Evolutionary conservation across 1,284 basidiomycete species (phyloP).

Genomic region (Apiotrichum gamsii): DNA sequence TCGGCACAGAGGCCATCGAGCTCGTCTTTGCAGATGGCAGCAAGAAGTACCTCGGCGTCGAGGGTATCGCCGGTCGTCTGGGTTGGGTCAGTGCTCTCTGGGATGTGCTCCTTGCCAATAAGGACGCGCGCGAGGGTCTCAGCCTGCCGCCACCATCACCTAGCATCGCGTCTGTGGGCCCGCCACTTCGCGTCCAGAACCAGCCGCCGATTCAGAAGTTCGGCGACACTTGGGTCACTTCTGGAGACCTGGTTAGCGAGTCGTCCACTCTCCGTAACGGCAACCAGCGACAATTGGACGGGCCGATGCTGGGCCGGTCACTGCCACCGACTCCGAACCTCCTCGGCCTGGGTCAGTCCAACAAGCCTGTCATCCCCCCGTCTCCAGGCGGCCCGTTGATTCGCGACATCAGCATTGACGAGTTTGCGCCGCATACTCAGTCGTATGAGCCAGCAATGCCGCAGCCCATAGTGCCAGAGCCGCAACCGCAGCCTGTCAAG

Average conservation of each 20-base stretch:
- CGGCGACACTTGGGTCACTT: conserved; percentile 41
- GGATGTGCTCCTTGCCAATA: conserved; percentile 35
- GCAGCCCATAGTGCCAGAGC: too few species aligned
- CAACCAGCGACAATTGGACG: not conserved
- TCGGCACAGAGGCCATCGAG: conserved; percentile 38
- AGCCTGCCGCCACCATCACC: conserved; percentile 28
- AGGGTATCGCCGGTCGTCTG: conserved; percentile 34
- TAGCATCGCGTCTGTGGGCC: not conserved
- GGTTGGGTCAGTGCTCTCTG: conserved; percentile 43
- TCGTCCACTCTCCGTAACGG: not conserved
- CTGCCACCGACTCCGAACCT: not conserved
- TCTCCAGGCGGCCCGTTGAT: too few species aligned
- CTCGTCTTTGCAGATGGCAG: conserved; percentile 35
- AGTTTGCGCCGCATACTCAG: too few species aligned
- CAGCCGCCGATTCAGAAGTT: conserved; percentile 33
- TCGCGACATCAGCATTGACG: not conserved
- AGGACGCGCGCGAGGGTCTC: conserved; percentile 16
- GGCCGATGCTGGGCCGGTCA: not conserved
- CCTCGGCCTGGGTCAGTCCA: not conserved
- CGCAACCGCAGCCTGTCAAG: too few species aligned
- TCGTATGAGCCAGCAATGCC: too few species aligned
- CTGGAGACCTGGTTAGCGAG: conserved; percentile 15
- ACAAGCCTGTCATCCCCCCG: too few species aligned
- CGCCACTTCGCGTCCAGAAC: not conserved
- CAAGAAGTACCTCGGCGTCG: conserved; percentile 39